Evolutionary conservation across 192 early-diverging fungal species (phyloP).

Genomic region (Coemansia umbellata): DNA sequence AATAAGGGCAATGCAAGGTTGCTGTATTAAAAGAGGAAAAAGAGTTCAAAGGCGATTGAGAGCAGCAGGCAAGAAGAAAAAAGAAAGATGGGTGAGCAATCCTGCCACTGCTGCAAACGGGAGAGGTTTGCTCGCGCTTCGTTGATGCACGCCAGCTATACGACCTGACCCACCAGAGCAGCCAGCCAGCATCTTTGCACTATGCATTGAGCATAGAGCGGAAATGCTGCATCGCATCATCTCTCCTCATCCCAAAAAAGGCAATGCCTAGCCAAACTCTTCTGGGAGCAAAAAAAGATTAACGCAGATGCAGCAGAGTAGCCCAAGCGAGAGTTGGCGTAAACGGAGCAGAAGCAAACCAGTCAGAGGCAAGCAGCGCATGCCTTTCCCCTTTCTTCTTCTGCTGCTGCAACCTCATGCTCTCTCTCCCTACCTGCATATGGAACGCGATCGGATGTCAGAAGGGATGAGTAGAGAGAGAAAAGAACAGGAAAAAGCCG

Average conservation of each 20-base stretch:
- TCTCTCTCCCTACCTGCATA: not conserved
- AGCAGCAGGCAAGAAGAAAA: not conserved
- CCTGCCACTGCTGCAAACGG: no score
- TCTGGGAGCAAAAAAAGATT: not conserved
- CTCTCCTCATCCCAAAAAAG: not conserved
- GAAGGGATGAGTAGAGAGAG: not conserved
- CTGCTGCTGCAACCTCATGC: not conserved
- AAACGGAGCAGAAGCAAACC: no score
- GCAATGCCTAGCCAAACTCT: conserved; percentile 1
- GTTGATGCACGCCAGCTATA: no score
- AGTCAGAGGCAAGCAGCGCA: no score
- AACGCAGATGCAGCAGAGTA: no score
- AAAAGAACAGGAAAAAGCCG: not conserved
- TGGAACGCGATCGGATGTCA: not conserved
- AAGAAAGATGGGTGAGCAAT: not conserved
- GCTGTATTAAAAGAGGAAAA: not conserved
- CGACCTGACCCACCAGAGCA: no score
- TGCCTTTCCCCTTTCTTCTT: no score
- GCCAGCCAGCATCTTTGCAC: no score
- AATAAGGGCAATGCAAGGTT: not conserved
- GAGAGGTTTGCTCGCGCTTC: no score
- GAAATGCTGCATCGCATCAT: conserved; percentile 2
- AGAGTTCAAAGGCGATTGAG: not conserved
- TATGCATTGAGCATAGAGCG: no score
- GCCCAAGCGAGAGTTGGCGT: no score